Evolutionary conservation across 139 green algal species (phyloP), one percentile per base, ranked within the genome.

Genomic region (Tetraselmis chui): DNA sequence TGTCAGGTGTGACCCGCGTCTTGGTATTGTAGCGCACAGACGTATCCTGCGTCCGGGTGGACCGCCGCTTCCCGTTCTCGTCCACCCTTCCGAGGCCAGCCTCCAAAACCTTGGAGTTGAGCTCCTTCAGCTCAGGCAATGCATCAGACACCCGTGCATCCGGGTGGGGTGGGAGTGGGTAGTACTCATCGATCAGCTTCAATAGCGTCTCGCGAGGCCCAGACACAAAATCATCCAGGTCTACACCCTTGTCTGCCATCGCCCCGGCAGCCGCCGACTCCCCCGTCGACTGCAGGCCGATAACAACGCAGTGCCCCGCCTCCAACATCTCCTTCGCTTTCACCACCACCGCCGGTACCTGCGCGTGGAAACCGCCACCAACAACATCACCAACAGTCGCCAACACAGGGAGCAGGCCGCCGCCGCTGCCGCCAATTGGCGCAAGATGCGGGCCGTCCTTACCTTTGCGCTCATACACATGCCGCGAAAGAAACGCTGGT

Each of bases 381-480:
- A n/a, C n/a, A n/a, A n/a, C n/a, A n/a, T n/a, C n/a, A n/a, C n/a
- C n/a, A n/a, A n/a, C n/a, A n/a, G n/a, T n/a, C n/a, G n/a, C n/a
- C n/a, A n/a, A n/a, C n/a, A n/a, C n/a, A n/a, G n/a, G n/a, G n/a
- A n/a, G n/a, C n/a, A n/a, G 25, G 59, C 28, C 2, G 5, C 29
- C 67, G 31, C 30, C 18, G 30, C 79, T 29, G 76, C 2, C 23
- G 27, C 30, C 30, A 2, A 28, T 32, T 59, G 18, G 23, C 75
- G 24, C 78, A 82, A 23, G 1, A 26, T 67, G 0, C 0, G 23
- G 5, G n/a, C 24, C 27, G 24, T 75, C 0, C 67, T n/a, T n/a
- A 93, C 89, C 91, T 96, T 96, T 30, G 87, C 86, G 1, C 93
- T 88, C 83, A 95, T 95, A 85, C 89, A 94, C 81, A 97, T 88